Percentiles rank a stretch among this genome's conserved stretches.
These are phyloP conservation scores for Exophiala alcalophila DNA, from an alignment of 2,329 filamentous ascomycete species.

Conservation along the genomic window DNA sequence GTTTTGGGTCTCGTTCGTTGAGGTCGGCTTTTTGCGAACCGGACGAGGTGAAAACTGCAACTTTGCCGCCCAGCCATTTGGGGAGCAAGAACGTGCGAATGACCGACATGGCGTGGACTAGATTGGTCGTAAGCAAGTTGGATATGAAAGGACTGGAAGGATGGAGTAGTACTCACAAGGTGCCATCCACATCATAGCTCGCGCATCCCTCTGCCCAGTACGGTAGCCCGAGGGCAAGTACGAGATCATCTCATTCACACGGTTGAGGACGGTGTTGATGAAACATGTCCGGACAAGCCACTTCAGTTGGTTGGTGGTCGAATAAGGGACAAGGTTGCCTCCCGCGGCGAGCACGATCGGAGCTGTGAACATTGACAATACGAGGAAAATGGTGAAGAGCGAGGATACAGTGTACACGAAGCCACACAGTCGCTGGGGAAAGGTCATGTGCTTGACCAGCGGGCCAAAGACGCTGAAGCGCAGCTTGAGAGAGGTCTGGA, in stretches of 20 bases:
- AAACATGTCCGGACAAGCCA: conserved; percentile 54
- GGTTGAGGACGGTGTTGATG: conserved; percentile 44
- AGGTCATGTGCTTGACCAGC: conserved; percentile 49
- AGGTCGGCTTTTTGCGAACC: conserved; percentile 52
- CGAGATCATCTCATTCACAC: conserved; percentile 50
- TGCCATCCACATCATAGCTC: conserved; percentile 57
- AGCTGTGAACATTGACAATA: conserved; percentile 48
- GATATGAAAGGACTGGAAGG: neutral
- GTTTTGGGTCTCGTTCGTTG: conserved; percentile 50
- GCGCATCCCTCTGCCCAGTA: conserved; percentile 50
- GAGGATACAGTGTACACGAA: conserved; percentile 53
- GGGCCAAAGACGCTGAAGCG: conserved; percentile 54
- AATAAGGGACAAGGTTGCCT: conserved; percentile 53
- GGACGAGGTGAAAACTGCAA: conserved; percentile 54
- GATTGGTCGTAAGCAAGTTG: neutral
- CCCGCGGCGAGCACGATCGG: conserved; percentile 54
- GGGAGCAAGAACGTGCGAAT: conserved; percentile 38
- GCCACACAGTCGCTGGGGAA: conserved; percentile 54
- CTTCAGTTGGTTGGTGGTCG: conserved; percentile 47
- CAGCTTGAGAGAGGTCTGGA: conserved; percentile 55
- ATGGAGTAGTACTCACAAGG: conserved; percentile 40
- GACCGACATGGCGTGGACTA: conserved; percentile 33
- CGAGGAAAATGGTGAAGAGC: conserved; percentile 44
- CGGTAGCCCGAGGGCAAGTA: conserved; percentile 56
- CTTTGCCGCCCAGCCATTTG: conserved; percentile 54